Conservation (phyloP, 2,329 filamentous ascomycete species). For the Didymella pomorum region DNA sequence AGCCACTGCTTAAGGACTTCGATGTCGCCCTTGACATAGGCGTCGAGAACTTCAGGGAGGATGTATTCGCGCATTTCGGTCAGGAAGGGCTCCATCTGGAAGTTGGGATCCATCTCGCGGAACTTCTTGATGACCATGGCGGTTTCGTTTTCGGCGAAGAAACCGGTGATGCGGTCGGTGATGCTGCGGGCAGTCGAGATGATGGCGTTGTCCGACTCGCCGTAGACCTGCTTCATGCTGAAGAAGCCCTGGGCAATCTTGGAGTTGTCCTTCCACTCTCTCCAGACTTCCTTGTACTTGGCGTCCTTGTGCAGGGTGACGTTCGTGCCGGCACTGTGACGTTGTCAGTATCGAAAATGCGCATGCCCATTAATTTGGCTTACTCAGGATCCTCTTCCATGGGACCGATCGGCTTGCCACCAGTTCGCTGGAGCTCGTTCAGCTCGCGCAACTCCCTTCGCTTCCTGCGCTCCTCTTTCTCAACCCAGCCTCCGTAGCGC, state of each 20-base stretch:
- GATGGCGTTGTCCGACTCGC: slow-evolving; percentile 96
- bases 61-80: slow-evolving; percentile 98
- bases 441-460: slow-evolving; percentile 76
- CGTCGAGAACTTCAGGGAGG: slow-evolving; percentile 93
- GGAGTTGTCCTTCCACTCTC: slow-evolving; percentile 89
- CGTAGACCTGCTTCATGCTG: slow-evolving; percentile 83
- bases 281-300: slow-evolving; percentile 98
- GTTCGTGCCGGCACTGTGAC: slow-evolving; percentile 83
- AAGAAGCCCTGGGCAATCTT: slow-evolving; percentile 89
- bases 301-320: slow-evolving; percentile 96
- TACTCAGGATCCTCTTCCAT: slow-evolving; percentile 88
- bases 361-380: slow-evolving; percentile 49
- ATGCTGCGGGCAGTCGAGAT: slow-evolving; percentile 93
- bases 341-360: slow-evolving; percentile 17
- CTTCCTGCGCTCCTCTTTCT: slow-evolving; percentile 90
- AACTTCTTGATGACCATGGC: slow-evolving; percentile 98
- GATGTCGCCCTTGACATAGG: slow-evolving; percentile 95
- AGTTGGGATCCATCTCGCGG: slow-evolving; percentile 91
- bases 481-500: slow-evolving; percentile 93
- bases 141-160: slow-evolving; percentile 98
- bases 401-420: slow-evolving; percentile 62
- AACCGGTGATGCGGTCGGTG: slow-evolving; percentile 89
- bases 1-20: slow-evolving; percentile 94
- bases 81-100: slow-evolving; percentile 94
- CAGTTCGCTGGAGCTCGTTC: slow-evolving; percentile 63